Evolutionary conservation across 192 early-diverging fungal genomes (phyloP).

Genomic region (Gaertneriomyces sp.): DNA sequence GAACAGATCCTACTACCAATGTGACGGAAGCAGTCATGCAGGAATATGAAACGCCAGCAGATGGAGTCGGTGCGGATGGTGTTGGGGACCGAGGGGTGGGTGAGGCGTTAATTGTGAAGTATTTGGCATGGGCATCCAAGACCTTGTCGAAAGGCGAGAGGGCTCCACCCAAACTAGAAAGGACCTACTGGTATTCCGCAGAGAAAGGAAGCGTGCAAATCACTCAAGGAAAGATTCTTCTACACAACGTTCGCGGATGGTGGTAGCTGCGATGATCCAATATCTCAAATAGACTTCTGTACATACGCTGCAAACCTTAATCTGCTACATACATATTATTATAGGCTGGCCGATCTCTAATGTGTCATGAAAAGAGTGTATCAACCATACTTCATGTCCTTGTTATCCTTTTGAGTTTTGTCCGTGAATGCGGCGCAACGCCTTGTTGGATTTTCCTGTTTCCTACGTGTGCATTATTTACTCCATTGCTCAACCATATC

Average conservation of each 20-base stretch:
- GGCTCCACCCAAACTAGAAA: constrained; percentile 18
- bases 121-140: constrained; percentile 23
- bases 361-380: too few relatives aligned
- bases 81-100: constrained; percentile 16
- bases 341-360: too few relatives aligned
- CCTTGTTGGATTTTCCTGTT: too few relatives aligned
- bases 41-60: constrained; percentile 14
- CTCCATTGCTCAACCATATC: too few relatives aligned
- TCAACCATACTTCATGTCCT: too few relatives aligned
- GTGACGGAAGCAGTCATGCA: constrained; percentile 1
- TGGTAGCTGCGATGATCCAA: constrained; percentile 15
- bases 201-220: constrained; percentile 31
- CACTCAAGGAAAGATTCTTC: constrained; percentile 24
- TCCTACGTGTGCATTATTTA: too few relatives aligned
- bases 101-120: constrained; percentile 22
- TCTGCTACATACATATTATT: too few relatives aligned
- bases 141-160: neutral
- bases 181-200: constrained; percentile 28
- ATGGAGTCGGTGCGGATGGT: constrained; percentile 15
- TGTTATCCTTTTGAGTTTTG: too few relatives aligned
- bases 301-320: too few relatives aligned
- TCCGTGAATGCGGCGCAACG: too few relatives aligned
- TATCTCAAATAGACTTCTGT: too few relatives aligned
- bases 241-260: constrained; percentile 24
- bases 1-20: neutral